These are phyloP conservation scores for Chaetomium fimeti DNA, from an alignment of 495 filamentous ascomycete genomes.

Conservation along the genomic window DNA sequence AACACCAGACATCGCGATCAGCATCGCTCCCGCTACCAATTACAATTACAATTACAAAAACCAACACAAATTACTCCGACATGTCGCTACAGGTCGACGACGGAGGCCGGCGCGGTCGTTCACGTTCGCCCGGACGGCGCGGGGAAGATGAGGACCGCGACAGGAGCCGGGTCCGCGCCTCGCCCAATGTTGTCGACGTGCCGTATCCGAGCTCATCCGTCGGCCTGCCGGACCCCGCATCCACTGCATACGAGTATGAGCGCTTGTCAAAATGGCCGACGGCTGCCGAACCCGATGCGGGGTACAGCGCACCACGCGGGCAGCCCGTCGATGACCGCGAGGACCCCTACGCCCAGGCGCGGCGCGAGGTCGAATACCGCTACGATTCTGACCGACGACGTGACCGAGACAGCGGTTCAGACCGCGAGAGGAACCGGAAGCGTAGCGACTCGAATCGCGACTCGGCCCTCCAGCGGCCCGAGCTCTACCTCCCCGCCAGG, in stretches of 20 bases:
- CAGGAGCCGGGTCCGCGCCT: slow-evolving; percentile 42
- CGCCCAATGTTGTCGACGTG: slow-evolving; percentile 45
- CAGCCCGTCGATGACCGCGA: slow-evolving; percentile 18
- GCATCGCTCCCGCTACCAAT: not conserved
- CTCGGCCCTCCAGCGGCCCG: slow-evolving; percentile 12
- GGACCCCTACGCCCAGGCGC: slow-evolving; percentile 23
- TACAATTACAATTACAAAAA: too few species aligned
- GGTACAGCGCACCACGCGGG: slow-evolving; percentile 26
- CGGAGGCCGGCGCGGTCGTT: slow-evolving; percentile 58
- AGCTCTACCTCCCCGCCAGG: slow-evolving; percentile 30
- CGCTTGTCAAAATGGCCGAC: slow-evolving; percentile 36
- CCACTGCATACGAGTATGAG: slow-evolving; percentile 36
- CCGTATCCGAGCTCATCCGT: slow-evolving; percentile 47
- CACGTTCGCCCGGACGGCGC: slow-evolving; percentile 56
- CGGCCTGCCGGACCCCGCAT: slow-evolving; percentile 36
- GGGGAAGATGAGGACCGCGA: slow-evolving; percentile 39
- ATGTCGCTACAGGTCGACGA: slow-evolving; percentile 59
- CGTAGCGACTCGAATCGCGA: slow-evolving; percentile 24
- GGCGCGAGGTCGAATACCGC: slow-evolving; percentile 30
- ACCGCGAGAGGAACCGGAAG: slow-evolving; percentile 21
- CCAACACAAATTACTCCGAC: not conserved
- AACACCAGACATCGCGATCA: not conserved
- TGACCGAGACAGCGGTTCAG: slow-evolving; percentile 28
- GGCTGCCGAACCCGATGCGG: slow-evolving; percentile 33
- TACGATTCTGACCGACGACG: slow-evolving; percentile 34